Evolutionary conservation across 2,329 filamentous ascomycete species (phyloP).

Genomic region (Rasamsonia emersonii): DNA sequence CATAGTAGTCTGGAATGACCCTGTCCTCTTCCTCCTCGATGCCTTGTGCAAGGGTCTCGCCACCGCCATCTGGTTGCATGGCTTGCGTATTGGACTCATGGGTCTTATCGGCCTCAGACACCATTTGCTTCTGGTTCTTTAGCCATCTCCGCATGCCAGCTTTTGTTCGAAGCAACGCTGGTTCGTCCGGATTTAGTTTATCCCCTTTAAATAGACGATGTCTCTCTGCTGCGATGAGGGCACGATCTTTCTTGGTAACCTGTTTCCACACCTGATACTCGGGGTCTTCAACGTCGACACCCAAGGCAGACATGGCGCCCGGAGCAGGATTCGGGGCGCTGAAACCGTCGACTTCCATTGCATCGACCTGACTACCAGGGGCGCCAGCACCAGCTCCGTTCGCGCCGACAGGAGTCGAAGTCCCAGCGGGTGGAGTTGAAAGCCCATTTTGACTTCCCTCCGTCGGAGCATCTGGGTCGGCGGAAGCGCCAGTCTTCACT

Average conservation of each 20-base stretch:
- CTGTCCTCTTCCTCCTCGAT: slow-evolving; percentile 79
- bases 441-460: slow-evolving; percentile 79
- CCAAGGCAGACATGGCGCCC: slow-evolving; percentile 59
- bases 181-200: slow-evolving; percentile 77
- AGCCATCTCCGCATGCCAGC: slow-evolving; percentile 84
- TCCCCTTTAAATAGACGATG: slow-evolving; percentile 78
- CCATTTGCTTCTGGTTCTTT: slow-evolving; percentile 65
- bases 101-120: slow-evolving; percentile 42
- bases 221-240: slow-evolving; percentile 74
- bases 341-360: slow-evolving; percentile 75
- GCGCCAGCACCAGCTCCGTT: slow-evolving; percentile 56
- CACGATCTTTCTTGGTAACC: slow-evolving; percentile 92
- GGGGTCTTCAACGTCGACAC: slow-evolving; percentile 73
- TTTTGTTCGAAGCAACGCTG: slow-evolving; percentile 75
- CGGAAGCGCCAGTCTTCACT: slow-evolving; percentile 40
- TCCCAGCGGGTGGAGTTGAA: slow-evolving; percentile 69
- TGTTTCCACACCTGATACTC: slow-evolving; percentile 99
- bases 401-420: slow-evolving; percentile 63
- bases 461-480: slow-evolving; percentile 64
- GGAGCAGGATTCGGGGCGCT: slow-evolving; percentile 60
- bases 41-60: slow-evolving; percentile 84
- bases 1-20: slow-evolving; percentile 90
- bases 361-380: slow-evolving; percentile 64
- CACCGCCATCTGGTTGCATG: slow-evolving; percentile 41
- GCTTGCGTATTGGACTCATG: slow-evolving; percentile 38